Evolutionary conservation across 2,329 filamentous ascomycete genomes (phyloP).

Genomic region (Sporothrix phasma): DNA sequence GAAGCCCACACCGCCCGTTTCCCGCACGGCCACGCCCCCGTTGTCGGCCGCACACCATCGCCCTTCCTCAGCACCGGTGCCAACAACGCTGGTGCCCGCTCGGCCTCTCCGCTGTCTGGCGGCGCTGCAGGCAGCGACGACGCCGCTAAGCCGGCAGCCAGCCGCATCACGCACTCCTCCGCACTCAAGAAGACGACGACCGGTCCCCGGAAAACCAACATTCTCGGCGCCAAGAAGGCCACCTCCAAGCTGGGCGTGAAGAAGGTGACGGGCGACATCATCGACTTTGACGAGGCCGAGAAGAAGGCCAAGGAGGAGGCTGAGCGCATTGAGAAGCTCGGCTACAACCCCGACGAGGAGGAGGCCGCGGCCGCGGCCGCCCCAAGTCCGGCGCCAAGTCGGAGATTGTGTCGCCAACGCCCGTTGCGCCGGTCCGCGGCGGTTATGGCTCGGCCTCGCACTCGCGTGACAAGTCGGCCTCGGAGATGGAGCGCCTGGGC

Average conservation of each 20-base stretch:
- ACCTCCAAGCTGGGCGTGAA: slow-evolving; percentile 74
- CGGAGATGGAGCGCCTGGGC: slow-evolving; percentile 78
- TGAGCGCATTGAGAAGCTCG: slow-evolving; percentile 87
- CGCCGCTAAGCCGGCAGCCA: slow-evolving; percentile 48
- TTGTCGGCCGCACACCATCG: slow-evolving; percentile 72
- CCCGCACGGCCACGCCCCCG: slow-evolving; percentile 76
- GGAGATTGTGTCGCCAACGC: slow-evolving; percentile 59
- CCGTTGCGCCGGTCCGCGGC: slow-evolving; percentile 54
- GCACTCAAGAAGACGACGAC: slow-evolving; percentile 69
- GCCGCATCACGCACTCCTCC: slow-evolving; percentile 65
- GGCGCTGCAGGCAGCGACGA: slow-evolving; percentile 41
- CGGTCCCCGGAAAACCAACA: slow-evolving; percentile 68
- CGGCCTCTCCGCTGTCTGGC: slow-evolving; percentile 71
- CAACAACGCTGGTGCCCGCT: slow-evolving; percentile 59
- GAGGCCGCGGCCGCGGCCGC: slow-evolving; percentile 36
- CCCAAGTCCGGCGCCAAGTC: slow-evolving; percentile 36
- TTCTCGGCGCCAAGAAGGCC: slow-evolving; percentile 76
- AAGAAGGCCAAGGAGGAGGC: slow-evolving; percentile 96
- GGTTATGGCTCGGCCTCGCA: slow-evolving; percentile 54
- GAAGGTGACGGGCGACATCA: slow-evolving; percentile 69
- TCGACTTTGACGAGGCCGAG: slow-evolving; percentile 96
- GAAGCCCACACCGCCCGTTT: slow-evolving; percentile 85
- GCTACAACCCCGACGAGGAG: slow-evolving; percentile 90
- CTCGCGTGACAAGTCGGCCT: slow-evolving; percentile 52
- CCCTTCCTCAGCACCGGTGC: slow-evolving; percentile 75